Conservation (phyloP, 73 alveolate species). For the Uronychia setigera region DNA sequence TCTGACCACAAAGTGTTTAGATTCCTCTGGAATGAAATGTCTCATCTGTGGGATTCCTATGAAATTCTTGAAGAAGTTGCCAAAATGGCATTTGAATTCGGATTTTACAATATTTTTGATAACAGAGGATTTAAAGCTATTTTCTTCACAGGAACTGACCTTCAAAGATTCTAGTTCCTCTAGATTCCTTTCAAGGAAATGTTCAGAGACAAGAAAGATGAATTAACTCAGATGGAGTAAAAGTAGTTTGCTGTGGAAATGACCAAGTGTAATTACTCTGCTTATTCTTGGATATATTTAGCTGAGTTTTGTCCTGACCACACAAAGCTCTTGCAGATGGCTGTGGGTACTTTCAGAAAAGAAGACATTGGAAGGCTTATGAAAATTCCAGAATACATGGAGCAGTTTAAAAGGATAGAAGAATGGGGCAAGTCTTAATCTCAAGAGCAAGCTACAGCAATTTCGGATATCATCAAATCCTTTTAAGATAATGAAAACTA, state of each 20-base stretch:
- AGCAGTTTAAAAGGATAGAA: not conserved
- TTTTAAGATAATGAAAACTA: too few relatives aligned
- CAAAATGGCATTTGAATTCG: not conserved
- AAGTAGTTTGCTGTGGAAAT: not conserved
- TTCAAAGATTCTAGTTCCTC: not conserved
- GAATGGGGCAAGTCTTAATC: too few relatives aligned
- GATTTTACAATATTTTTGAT: not conserved
- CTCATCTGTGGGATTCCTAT: not conserved
- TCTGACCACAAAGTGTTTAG: not conserved
- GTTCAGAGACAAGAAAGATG: not conserved
- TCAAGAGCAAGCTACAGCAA: too few relatives aligned
- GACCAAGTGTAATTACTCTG: not conserved
- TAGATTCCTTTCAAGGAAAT: not conserved
- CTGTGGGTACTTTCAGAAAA: not conserved
- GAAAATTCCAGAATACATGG: not conserved
- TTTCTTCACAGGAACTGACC: not conserved
- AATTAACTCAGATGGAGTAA: not conserved
- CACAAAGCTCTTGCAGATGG: not conserved
- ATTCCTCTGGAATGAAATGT: not conserved
- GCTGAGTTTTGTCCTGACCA: not conserved
- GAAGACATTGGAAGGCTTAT: not conserved
- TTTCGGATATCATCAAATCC: too few relatives aligned
- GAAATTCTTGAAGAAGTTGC: not conserved
- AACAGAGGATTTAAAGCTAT: not conserved
- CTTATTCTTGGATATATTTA: not conserved